Conservation (phyloP, 225 moss, liverwort and hornwort genomes). For the Takakia lepidozioides region DNA sequence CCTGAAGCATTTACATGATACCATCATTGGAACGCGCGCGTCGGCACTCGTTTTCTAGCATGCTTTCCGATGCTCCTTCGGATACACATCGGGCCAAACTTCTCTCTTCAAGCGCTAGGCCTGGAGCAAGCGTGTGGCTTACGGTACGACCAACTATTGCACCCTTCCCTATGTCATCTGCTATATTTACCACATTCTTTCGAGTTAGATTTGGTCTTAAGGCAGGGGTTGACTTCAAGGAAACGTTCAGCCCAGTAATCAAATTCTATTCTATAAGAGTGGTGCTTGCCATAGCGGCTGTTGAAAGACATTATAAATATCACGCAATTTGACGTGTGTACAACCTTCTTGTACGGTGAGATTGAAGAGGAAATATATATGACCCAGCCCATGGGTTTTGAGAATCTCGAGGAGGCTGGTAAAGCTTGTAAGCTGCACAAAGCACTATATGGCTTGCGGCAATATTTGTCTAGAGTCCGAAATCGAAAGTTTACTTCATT, state of each 20-base stretch:
- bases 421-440: not conserved
- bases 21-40: no score
- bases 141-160: no score
- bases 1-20: no score
- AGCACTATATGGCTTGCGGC: not conserved
- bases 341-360: not conserved
- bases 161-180: no score
- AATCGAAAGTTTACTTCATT: no score
- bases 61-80: no score
- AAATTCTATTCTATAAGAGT: not conserved
- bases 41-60: no score
- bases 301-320: not conserved
- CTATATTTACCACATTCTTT: no score
- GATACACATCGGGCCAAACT: no score
- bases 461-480: not conserved
- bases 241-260: not conserved
- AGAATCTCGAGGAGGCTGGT: not conserved
- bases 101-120: no score
- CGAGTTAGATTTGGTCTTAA: not conserved
- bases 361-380: not conserved
- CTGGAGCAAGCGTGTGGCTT: no score
- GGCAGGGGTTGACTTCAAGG: not conserved
- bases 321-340: not conserved
- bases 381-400: not conserved
- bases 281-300: not conserved